phyloP scores from a whole-genome alignment of 2,329 filamentous ascomycete genomes.

The Fusarium phyllophilum region DNA sequence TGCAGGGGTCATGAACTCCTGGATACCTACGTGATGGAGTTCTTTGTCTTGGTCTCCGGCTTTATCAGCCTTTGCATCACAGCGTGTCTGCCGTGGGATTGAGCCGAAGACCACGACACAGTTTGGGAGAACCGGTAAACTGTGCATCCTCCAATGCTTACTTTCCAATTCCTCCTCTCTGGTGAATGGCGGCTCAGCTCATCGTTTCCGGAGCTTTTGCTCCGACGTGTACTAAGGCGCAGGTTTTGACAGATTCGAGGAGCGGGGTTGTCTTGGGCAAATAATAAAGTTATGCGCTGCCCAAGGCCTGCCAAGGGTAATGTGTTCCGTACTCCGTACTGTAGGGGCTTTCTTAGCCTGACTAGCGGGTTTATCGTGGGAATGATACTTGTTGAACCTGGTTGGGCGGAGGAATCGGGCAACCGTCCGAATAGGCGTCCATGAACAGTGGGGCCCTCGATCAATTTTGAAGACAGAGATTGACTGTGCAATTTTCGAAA shows the following conservation, averaged over 20 bases:
- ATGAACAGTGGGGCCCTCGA: not conserved
- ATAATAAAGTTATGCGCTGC: not conserved
- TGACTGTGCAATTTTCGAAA: not conserved
- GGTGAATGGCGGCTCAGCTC: not conserved
- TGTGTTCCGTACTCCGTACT: not conserved
- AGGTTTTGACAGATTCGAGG: not conserved
- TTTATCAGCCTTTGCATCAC: not conserved
- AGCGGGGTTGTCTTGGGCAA: not conserved
- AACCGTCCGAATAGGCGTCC: conserved; percentile 1
- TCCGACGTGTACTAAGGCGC: not conserved
- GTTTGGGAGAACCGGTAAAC: not conserved
- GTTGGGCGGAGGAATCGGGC: conserved; percentile 13
- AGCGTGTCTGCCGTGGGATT: not conserved
- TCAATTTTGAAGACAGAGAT: not conserved
- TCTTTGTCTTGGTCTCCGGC: not conserved
- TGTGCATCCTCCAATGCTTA: not conserved
- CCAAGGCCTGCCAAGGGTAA: not conserved
- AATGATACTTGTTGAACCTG: conserved; percentile 1
- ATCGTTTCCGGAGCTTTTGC: conserved; percentile 15
- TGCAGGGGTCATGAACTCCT: not conserved
- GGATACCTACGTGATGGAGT: not conserved
- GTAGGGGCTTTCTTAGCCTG: conserved; percentile 10
- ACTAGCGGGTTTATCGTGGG: conserved; percentile 30
- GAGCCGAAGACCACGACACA: not conserved
- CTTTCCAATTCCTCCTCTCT: not conserved